Percentiles rank a stretch among this genome's conserved stretches.
Conservation (phyloP, 495 filamentous ascomycete species). For the Evernia prunastri region DNA sequence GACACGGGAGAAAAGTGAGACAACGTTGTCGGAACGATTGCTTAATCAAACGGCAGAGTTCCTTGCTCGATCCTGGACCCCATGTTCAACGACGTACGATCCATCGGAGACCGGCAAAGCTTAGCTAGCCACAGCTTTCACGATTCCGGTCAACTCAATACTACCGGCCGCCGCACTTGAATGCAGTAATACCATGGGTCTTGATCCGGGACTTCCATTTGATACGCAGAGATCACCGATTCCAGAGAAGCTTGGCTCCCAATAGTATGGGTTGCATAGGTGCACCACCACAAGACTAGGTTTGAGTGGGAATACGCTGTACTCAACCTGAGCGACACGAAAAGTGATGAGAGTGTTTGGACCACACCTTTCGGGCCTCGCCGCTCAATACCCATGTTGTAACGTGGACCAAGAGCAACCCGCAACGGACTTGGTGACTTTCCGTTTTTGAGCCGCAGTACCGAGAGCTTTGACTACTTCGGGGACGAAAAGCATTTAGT, state of each 20-base stretch:
- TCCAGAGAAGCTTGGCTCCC: background rate
- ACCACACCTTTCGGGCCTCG: too few relatives aligned
- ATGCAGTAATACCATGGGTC: background rate
- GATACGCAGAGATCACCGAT: constrained; percentile 1
- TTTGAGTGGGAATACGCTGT: constrained; percentile 7
- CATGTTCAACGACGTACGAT: too few relatives aligned
- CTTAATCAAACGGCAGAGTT: background rate
- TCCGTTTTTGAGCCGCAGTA: too few relatives aligned
- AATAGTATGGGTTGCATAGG: background rate
- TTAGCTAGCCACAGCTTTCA: background rate
- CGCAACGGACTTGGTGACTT: too few relatives aligned
- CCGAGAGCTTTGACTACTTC: too few relatives aligned
- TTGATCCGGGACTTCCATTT: background rate
- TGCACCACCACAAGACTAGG: background rate
- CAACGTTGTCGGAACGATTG: background rate
- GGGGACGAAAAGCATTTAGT: too few relatives aligned
- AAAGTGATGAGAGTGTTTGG: too few relatives aligned
- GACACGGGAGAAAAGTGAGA: background rate
- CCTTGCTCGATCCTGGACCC: background rate
- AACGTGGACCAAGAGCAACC: too few relatives aligned
- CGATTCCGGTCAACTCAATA: background rate
- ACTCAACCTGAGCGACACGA: too few relatives aligned
- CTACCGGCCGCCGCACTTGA: constrained; percentile 4
- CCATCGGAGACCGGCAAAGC: background rate
- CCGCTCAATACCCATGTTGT: too few relatives aligned